Evolutionary conservation across 2,329 filamentous ascomycete genomes (phyloP).

Genomic region (Spiromastix sp.): DNA sequence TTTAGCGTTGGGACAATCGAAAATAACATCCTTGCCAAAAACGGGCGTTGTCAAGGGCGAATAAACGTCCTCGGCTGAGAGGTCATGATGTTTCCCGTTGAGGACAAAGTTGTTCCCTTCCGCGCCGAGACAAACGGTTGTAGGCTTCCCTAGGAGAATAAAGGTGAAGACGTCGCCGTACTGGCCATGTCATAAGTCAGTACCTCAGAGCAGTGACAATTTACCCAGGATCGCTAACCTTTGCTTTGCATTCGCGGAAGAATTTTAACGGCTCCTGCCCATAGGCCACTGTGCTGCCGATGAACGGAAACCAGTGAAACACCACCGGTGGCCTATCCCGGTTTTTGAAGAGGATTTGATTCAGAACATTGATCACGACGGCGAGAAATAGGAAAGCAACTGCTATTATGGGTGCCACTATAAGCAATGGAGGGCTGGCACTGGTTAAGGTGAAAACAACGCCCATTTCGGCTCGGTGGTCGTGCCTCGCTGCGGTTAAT

Average conservation of each 20-base stretch:
- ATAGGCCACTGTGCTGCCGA: constrained; percentile 36
- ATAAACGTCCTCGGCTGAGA: constrained; percentile 87
- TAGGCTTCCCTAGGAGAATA: constrained; percentile 75
- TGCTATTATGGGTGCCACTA: too few relatives aligned
- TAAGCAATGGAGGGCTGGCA: too few relatives aligned
- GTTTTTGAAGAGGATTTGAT: constrained; percentile 66
- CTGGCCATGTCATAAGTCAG: constrained; percentile 41
- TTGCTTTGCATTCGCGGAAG: constrained; percentile 61
- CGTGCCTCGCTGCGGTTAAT: too few relatives aligned
- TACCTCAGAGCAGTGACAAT: constrained; percentile 30
- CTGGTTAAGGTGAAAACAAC: too few relatives aligned
- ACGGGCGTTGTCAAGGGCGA: constrained; percentile 59
- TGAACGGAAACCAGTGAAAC: constrained; percentile 63
- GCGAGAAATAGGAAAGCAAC: constrained; percentile 38
- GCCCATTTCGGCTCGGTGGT: too few relatives aligned
- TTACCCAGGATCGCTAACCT: constrained; percentile 44
- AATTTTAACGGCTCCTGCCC: constrained; percentile 61
- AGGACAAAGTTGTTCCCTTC: constrained; percentile 87
- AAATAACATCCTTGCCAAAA: constrained; percentile 78
- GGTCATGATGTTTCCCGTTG: constrained; percentile 82
- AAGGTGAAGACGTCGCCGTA: constrained; percentile 90
- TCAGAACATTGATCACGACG: constrained; percentile 65
- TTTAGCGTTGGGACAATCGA: constrained; percentile 84
- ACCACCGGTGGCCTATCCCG: constrained; percentile 58
- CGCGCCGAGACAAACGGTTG: constrained; percentile 72